phyloP scores from a whole-genome alignment of 371 early-diverging fungal genomes.

The Mycotypha africana region DNA sequence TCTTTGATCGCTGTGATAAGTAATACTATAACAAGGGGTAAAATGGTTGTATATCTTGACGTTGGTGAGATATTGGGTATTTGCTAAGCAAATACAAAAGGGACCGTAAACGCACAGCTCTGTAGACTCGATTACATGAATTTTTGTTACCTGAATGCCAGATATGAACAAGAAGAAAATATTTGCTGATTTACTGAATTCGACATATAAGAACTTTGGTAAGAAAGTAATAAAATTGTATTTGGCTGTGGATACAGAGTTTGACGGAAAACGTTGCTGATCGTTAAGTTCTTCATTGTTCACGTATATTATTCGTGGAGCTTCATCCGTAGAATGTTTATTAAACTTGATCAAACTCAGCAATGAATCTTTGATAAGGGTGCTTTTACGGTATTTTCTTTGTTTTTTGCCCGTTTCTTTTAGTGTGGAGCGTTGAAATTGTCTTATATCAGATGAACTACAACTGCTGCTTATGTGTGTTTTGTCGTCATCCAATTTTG shows the following conservation, averaged over 20 bases:
- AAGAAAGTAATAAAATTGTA: slow-evolving; percentile 80
- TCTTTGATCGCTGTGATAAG: slow-evolving; percentile 96
- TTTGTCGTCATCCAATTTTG: no score
- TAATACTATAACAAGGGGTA: slow-evolving; percentile 90
- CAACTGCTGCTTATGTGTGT: no score
- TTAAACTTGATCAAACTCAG: no score
- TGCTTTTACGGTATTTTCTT: not conserved
- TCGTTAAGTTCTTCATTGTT: slow-evolving; percentile 70
- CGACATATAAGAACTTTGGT: slow-evolving; percentile 82
- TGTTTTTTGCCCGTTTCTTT: not conserved
- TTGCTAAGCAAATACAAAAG: slow-evolving; percentile 47
- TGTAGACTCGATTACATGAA: not conserved
- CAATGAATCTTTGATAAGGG: no score
- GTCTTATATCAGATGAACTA: no score
- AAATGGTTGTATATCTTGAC: slow-evolving; percentile 82
- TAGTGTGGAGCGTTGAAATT: no score
- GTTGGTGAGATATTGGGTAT: slow-evolving; percentile 83
- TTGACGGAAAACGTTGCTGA: slow-evolving; percentile 72
- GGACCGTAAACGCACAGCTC: not conserved
- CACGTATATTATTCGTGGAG: slow-evolving; percentile 75
- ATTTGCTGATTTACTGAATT: slow-evolving; percentile 88
- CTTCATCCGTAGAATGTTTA: slow-evolving; percentile 1
- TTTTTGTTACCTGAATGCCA: slow-evolving; percentile 57
- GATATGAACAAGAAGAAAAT: slow-evolving; percentile 86
- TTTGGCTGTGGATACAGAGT: slow-evolving; percentile 75